phyloP scores from a whole-genome alignment of 768 basidiomycete genomes.

The Rhodotorula diobovata region DNA sequence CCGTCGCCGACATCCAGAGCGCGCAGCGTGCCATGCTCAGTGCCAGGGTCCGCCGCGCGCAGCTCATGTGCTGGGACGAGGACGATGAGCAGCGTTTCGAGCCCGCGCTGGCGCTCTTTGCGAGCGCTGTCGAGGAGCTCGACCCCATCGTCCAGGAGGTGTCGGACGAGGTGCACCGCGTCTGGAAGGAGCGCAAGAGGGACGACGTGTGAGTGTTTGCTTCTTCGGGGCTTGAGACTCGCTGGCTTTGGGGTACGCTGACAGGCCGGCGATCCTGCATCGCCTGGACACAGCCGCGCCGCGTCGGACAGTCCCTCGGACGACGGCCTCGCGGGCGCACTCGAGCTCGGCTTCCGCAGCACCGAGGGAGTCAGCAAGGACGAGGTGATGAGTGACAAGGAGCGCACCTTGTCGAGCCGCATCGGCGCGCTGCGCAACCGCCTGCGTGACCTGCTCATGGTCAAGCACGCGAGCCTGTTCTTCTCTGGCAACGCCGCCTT shows the following conservation, averaged over 20 bases:
- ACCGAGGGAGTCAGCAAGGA: slow-evolving; percentile 26
- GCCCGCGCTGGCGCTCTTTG: slow-evolving; percentile 30
- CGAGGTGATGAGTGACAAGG: slow-evolving; percentile 3
- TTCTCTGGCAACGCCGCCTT: slow-evolving; percentile 36
- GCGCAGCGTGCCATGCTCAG: slow-evolving; percentile 23
- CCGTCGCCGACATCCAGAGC: slow-evolving; percentile 20
- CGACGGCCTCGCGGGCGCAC: slow-evolving; percentile 50
- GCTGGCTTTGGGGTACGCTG: too few species aligned
- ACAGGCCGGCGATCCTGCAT: too few species aligned
- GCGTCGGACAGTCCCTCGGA: neutral
- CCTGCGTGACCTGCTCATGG: slow-evolving; percentile 37
- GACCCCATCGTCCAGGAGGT: slow-evolving; percentile 25
- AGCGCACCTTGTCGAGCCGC: neutral
- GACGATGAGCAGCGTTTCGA: slow-evolving; percentile 37
- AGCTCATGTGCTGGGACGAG: slow-evolving; percentile 32
- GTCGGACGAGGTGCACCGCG: slow-evolving; percentile 10
- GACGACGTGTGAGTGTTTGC: neutral
- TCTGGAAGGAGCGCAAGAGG: slow-evolving; percentile 13
- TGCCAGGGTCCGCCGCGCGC: slow-evolving; percentile 19
- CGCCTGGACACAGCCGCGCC: neutral
- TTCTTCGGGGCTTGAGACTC: neutral
- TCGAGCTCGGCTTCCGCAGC: slow-evolving; percentile 58
- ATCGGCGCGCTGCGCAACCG: slow-evolving; percentile 20
- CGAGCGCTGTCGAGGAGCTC: slow-evolving; percentile 7
- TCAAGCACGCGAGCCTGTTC: slow-evolving; percentile 37